Evolutionary conservation across 2,329 filamentous ascomycete genomes (phyloP), one percentile per base, ranked within the genome.

Genomic region (Penicillium sp.): DNA sequence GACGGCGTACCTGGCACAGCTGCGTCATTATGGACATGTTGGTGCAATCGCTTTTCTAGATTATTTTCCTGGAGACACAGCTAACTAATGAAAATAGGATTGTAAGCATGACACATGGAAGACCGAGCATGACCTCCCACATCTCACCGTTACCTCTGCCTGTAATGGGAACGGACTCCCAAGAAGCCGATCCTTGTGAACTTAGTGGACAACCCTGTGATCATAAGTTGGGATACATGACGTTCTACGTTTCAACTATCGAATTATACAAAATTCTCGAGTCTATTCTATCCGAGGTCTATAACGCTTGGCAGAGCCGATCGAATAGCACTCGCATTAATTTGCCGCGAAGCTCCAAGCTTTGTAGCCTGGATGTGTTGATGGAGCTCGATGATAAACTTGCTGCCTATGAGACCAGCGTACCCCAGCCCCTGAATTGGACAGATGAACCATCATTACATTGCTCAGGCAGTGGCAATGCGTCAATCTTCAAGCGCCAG

Each of bases 11-110:
- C 0, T 78, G 76, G 76, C 70, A 76, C 53, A 72, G 73, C 9
- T 78, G 75, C 50, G 69, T 76, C 0, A 69, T 75, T 21, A 66
- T 77, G 60, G 73, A 76, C 45, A 65, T 71, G 72, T 76, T 57
- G 39, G 72, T 61, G n/a, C 27, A 21, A 21, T 15, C n/a, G 3
- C 0, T 11, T 13, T 11, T 38, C 11, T 29, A 13, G 2, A 19
- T 31, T 2, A 11, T 5, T 38, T 43, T 31, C 33, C 2, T 33
- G n/a, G 13, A 29, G 3, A 15, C 11, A 21, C 2, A 31, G 15
- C 41, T 54, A 43, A 38, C 45, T 55, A 40, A 38, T 29, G 11
- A 19, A 2, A 25, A 19, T 41, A 75, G 74, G 56, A 63, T 72
- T 21, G 65, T 75, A 49, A 75, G 72, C 62, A 76, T 77, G 73